Evolutionary conservation across 805 yeast genomes (phyloP).

Genomic region (Wickerhamiella azyma): DNA sequence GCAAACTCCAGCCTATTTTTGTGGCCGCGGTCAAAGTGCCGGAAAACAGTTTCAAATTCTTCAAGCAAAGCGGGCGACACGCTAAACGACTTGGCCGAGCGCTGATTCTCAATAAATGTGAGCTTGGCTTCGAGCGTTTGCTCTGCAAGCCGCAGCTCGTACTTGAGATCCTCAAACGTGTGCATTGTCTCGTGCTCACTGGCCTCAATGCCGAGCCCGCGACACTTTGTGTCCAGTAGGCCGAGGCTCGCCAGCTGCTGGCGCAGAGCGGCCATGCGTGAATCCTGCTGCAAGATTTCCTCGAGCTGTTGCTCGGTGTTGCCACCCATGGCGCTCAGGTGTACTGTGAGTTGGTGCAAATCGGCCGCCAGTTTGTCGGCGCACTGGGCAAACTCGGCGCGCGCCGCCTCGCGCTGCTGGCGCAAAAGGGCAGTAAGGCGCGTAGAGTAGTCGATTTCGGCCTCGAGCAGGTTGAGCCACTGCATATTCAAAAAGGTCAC

Average conservation of each 20-base stretch:
- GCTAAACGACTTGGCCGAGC: constrained; percentile 26
- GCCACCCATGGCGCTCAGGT: constrained; percentile 24
- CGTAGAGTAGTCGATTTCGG: constrained; percentile 25
- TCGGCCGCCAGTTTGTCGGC: constrained; percentile 24
- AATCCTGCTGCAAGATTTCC: constrained; percentile 25
- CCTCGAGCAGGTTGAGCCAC: constrained; percentile 24
- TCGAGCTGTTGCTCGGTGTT: constrained; percentile 29
- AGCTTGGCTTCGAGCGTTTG: constrained; percentile 29
- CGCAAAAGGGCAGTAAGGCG: constrained; percentile 24
- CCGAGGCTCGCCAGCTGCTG: constrained; percentile 21
- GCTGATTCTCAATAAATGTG: constrained; percentile 32
- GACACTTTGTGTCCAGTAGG: constrained; percentile 20
- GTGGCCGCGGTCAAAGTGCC: constrained; percentile 28
- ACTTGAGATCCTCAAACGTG: constrained; percentile 29
- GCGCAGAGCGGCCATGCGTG: constrained; percentile 28
- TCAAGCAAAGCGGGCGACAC: constrained; percentile 29
- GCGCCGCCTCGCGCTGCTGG: constrained; percentile 24
- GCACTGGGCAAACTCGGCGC: constrained; percentile 24
- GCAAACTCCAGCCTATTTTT: constrained; percentile 25
- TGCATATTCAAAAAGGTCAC: constrained; percentile 22
- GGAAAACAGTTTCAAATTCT: constrained; percentile 33
- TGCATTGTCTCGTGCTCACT: constrained; percentile 26
- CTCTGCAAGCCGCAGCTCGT: constrained; percentile 28
- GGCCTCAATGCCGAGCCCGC: constrained; percentile 28
- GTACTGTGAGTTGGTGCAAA: constrained; percentile 21